Base-by-base conservation (phyloP, 495 filamentous ascomycete genomes). In the Tuber magnatum region DNA sequence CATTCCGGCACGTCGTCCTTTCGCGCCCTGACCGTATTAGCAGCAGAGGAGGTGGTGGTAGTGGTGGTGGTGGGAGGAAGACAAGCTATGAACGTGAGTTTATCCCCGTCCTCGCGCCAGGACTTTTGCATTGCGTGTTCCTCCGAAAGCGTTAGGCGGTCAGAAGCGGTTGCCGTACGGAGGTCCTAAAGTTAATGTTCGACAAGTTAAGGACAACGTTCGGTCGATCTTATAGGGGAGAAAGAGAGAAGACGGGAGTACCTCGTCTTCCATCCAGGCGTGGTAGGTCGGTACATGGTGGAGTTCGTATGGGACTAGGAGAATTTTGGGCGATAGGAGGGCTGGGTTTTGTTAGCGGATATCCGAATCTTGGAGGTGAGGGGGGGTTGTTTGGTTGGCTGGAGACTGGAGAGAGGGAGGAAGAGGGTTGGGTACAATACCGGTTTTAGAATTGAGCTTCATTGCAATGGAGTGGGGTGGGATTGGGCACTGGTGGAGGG, bases 211-310 rank as follows among this genome's bases (percentile, higher is more conserved):
- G 48, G 68, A 70, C 32, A 22, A 48, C 9, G 40, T 72, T 46
- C 70, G 40, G 22, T 38, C 24, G 2, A 24, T 40, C 46, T 70
- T 28, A 24, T n/a, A n/a, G 24, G 22, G 40, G 1, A 5, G 40
- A 32, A 20, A 44, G 42, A 16, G 10, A 16, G 18, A 3, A 38
- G 32, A 40, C 56, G 48, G 28, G 75, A 82, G 72, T 85, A 94
- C 93, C 74, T 90, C 87, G 79, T 95, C 91, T 86, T 94, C 86
- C 93, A 97, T 97, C 94, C 94, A 97, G 81, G 88, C 84, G 78
- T 97, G 92, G 78, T 97, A 97, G 3, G 86, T 90, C 14, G 86
- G 87, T 46, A 97, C 94, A 85, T 97, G 94, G 84, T 89, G 90
- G 73, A 85, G 84, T 48, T 91, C 92, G 81, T 97, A 97, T 9